Conservation (phyloP, 192 early-diverging fungal genomes). For the Podila verticillata region DNA sequence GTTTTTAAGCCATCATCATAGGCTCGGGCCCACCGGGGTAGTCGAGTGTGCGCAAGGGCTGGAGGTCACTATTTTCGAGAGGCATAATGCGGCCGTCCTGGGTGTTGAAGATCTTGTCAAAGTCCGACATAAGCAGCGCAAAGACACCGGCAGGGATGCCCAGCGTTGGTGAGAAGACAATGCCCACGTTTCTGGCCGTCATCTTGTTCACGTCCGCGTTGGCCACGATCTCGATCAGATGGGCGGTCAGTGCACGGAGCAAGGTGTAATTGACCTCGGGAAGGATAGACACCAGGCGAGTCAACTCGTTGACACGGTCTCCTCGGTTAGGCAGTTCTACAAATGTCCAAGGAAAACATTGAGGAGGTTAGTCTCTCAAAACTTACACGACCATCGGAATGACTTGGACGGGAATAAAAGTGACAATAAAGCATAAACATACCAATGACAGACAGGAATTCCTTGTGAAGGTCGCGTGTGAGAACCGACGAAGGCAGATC, state of each 20-base stretch:
- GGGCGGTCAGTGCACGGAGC: constrained; percentile 85
- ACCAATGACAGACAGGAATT: constrained; percentile 87
- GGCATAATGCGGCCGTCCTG: constrained; percentile 57
- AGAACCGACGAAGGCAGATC: constrained; percentile 90
- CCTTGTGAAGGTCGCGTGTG: constrained; percentile 79
- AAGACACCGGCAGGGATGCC: constrained; percentile 94
- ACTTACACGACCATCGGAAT: background rate
- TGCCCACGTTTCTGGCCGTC: constrained; percentile 95
- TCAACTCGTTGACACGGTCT: constrained; percentile 86
- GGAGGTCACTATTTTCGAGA: constrained; percentile 36
- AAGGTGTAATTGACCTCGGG: constrained; percentile 93
- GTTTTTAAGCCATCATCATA: constrained; percentile 1
- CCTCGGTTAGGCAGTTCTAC: constrained; percentile 81
- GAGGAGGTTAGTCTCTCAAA: background rate
- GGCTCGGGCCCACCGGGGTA: background rate
- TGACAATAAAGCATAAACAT: constrained; percentile 14
- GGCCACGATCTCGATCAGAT: constrained; percentile 91
- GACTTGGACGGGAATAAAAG: background rate
- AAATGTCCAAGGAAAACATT: background rate
- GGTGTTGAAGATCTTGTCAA: constrained; percentile 85
- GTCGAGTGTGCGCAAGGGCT: constrained; percentile 2
- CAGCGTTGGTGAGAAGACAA: constrained; percentile 95
- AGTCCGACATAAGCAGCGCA: constrained; percentile 91
- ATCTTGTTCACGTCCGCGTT: constrained; percentile 89
- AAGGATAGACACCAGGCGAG: constrained; percentile 78